These are phyloP conservation scores for Phytophthora sp. DNA, from an alignment of 352 stramenopile species.

Conservation along the genomic window DNA sequence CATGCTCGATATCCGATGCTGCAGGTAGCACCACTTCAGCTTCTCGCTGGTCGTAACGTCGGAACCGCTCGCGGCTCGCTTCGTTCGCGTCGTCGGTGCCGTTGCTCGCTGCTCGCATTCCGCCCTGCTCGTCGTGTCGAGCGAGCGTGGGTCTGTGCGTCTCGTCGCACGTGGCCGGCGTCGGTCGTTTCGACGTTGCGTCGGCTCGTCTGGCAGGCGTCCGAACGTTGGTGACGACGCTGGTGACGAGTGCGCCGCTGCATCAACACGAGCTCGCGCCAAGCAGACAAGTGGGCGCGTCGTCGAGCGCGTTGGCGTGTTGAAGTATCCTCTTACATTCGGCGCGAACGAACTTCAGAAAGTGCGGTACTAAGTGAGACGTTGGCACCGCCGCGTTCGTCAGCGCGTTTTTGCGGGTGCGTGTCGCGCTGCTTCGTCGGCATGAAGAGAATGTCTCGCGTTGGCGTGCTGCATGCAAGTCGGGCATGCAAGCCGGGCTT, in stretches of 20 bases:
- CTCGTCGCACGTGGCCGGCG: constrained; percentile 22
- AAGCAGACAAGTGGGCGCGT: constrained; percentile 12
- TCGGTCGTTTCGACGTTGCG: constrained; percentile 20
- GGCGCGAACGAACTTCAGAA: constrained; percentile 10
- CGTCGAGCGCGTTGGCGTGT: constrained; percentile 2
- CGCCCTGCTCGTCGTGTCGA: constrained; percentile 13
- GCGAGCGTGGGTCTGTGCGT: neutral
- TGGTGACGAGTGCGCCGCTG: constrained; percentile 7
- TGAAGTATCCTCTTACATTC: constrained; percentile 18
- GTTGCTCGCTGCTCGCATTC: neutral
- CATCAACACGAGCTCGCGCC: neutral
- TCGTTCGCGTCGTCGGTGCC: constrained; percentile 8
- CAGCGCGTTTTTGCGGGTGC: too few species aligned
- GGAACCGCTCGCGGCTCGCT: neutral
- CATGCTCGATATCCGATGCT: constrained; percentile 4
- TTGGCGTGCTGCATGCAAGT: constrained; percentile 12
- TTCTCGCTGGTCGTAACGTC: constrained; percentile 26
- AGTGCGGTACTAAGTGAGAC: too few species aligned
- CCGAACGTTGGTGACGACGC: neutral
- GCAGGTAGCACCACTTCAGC: constrained; percentile 22
- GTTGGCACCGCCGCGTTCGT: too few species aligned
- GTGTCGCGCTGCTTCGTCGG: neutral
- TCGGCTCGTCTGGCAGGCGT: constrained; percentile 26
- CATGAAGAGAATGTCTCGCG: constrained; percentile 12
- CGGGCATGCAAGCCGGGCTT: too few species aligned